Evolutionary conservation across 768 basidiomycete genomes (phyloP).

Genomic region (Pulveroboletus sp.): DNA sequence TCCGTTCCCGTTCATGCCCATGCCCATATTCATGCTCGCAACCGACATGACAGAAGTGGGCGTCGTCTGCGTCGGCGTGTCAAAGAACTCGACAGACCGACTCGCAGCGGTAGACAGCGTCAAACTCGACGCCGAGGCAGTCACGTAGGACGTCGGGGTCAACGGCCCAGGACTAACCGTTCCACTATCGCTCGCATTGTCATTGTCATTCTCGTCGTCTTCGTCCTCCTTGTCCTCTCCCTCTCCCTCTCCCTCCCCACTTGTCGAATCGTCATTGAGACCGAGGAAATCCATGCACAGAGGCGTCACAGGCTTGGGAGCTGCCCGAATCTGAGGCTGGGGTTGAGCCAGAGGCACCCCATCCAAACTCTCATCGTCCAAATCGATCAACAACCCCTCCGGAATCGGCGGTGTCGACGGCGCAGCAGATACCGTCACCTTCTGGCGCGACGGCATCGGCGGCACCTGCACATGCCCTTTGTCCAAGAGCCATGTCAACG

Average conservation of each 20-base stretch:
- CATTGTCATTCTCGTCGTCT: slow-evolving; percentile 16
- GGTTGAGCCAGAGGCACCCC: background rate
- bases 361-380: slow-evolving; percentile 42
- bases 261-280: slow-evolving; percentile 17
- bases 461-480: slow-evolving; percentile 19
- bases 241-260: background rate
- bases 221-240: background rate
- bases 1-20: too few relatives aligned
- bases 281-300: slow-evolving; percentile 25
- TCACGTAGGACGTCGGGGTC: slow-evolving; percentile 26
- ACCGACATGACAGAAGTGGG: slow-evolving; percentile 32
- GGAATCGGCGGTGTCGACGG: slow-evolving; percentile 37
- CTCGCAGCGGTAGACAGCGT: slow-evolving; percentile 24
- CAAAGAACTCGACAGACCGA: slow-evolving; percentile 26
- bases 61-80: slow-evolving; percentile 29
- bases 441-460: slow-evolving; percentile 13
- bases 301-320: slow-evolving; percentile 11
- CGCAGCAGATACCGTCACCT: slow-evolving; percentile 15
- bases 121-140: slow-evolving; percentile 27
- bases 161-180: slow-evolving; percentile 32
- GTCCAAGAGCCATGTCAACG: slow-evolving; percentile 34
- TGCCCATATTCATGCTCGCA: slow-evolving; percentile 72
- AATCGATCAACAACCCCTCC: slow-evolving; percentile 56
- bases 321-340: slow-evolving; percentile 6
- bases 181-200: slow-evolving; percentile 28